Base-by-base conservation (phyloP, 176 grass and related monocot genomes). In the Musa schizocarpa region DNA sequence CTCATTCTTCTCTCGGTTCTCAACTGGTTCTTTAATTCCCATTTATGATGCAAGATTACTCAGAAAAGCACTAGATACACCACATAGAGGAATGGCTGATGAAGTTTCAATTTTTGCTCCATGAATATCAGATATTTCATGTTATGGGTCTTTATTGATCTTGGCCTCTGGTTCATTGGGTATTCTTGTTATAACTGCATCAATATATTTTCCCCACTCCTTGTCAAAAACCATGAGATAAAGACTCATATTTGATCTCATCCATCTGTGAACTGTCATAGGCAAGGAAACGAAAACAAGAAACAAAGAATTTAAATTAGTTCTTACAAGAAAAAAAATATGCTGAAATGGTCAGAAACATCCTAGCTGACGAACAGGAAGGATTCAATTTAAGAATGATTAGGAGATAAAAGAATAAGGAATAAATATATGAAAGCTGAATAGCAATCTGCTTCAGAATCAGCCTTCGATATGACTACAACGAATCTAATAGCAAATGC, bases 181-280 rank as follows among this genome's bases (percentile, higher is more conserved):
- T 66, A 26, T 83, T 76, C 75, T 86, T 34, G 76, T 69, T 61
- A 67, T 80, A 84, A 84, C 84, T 2, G 85, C 66, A 65, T 89
- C 90, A 19, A 80, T 76, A 76, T 86, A 16, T 14, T 75, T 80
- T 58, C 91, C 81, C 88, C 95, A 99, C 34, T 84, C 80, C 16
- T 94, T 85, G 73, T 91, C 95, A 61, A 91, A 43, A 99, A 71
- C 86, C 95, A 87, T 99, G 86, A 58, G 95, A 92, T 63, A 99
- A n/a, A 21, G 86, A 87, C 51, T 99, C 91, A 1, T 99, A 94
- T 48, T 94, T 91, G 74, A 94, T 69, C 27, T 94, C 95, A 82
- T 86, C 91, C 88, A 53, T 99, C 95, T 6, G 91, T 85, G 70
- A 84, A 87, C 87, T 99, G 83, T 69, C 19, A 50, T 34, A 72